phyloP scores from a whole-genome alignment of 2,329 filamentous ascomycete species.

The Calonectria montana region DNA sequence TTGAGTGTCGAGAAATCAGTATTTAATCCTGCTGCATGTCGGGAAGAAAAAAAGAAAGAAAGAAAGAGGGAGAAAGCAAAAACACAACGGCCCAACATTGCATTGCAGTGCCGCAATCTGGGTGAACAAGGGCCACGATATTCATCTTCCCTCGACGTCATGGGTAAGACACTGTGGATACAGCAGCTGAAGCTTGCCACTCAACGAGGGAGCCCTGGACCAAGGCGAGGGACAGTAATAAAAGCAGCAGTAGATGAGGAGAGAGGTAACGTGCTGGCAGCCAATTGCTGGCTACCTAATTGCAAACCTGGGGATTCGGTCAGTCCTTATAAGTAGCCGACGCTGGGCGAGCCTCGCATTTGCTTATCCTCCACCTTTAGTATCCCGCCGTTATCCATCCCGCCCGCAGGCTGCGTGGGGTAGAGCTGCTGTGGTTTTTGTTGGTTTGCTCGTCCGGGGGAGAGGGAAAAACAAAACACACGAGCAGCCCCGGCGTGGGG shows the following conservation, averaged over 20 bases:
- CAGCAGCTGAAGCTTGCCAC: not conserved
- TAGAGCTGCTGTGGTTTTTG: not conserved
- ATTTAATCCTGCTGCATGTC: not conserved
- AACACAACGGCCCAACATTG: not conserved
- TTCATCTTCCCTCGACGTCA: not conserved
- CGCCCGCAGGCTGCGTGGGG: slow-evolving; percentile 1
- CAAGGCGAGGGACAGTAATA: not conserved
- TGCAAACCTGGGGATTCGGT: not conserved
- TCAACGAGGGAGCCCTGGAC: not conserved
- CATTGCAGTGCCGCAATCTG: not conserved
- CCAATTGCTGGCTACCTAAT: slow-evolving; percentile 2
- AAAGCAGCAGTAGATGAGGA: not conserved
- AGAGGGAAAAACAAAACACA: not conserved
- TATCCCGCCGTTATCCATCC: not conserved
- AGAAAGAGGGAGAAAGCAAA: too few relatives aligned
- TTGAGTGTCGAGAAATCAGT: not conserved
- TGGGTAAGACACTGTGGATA: slow-evolving; percentile 1
- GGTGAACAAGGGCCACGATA: not conserved
- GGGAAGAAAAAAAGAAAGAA: not conserved
- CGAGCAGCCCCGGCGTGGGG: not conserved
- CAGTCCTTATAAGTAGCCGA: not conserved
- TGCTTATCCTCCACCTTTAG: not conserved
- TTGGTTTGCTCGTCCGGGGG: not conserved
- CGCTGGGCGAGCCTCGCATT: not conserved
- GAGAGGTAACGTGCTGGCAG: not conserved